Conservation (phyloP, 2,329 filamentous ascomycete genomes). For the Exophiala mesophila region DNA sequence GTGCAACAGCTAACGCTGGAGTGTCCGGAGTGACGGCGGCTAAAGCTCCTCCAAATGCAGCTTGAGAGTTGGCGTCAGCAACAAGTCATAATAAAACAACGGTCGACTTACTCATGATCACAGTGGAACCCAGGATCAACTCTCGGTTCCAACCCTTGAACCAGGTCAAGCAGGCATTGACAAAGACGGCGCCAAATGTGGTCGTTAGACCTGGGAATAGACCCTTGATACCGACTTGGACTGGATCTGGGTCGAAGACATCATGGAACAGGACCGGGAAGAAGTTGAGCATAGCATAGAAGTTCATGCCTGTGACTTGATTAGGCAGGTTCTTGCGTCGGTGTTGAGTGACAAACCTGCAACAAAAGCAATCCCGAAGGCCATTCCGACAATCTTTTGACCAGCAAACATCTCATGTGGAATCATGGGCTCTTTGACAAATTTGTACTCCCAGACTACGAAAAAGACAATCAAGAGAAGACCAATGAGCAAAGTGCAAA, state of each 20-base stretch:
- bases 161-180: conserved; percentile 16
- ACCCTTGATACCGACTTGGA: conserved; percentile 18
- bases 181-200: conserved; percentile 19
- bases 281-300: conserved; percentile 22
- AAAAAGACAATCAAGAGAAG: conserved; percentile 13
- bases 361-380: conserved; percentile 20
- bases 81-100: too few species aligned
- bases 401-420: conserved; percentile 21
- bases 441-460: conserved; percentile 17
- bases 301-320: conserved; percentile 18
- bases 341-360: background rate
- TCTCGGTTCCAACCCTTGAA: conserved; percentile 19
- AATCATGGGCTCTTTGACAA: conserved; percentile 19
- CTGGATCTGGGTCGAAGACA: conserved; percentile 19
- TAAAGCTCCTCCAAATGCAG: conserved; percentile 6
- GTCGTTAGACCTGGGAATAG: conserved; percentile 16
- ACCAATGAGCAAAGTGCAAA: conserved; percentile 16
- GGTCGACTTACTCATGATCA: conserved; percentile 23
- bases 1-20: conserved; percentile 1
- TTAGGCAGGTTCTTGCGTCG: background rate
- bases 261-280: conserved; percentile 15
- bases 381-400: conserved; percentile 19
- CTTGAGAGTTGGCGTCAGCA: too few species aligned
- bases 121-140: conserved; percentile 8
- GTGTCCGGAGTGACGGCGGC: conserved; percentile 7